Conservation (phyloP, 805 yeast genomes). For the Candida pini region DNA sequence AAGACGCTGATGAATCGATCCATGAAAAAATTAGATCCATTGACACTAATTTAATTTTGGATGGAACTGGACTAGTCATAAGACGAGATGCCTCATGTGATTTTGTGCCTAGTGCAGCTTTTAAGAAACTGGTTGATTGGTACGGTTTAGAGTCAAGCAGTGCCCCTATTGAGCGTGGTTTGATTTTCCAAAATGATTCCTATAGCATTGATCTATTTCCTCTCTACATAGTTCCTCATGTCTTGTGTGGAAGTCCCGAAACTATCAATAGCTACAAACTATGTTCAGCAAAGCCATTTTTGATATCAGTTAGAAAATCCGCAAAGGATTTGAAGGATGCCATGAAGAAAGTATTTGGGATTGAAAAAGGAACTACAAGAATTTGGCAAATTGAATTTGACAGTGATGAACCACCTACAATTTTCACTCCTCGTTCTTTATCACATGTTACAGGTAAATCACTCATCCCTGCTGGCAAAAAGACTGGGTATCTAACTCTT, state of each 20-base stretch:
- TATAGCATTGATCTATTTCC: slow-evolving; percentile 24
- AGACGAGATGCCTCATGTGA: slow-evolving; percentile 23
- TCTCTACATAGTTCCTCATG: slow-evolving; percentile 22
- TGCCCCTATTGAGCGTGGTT: slow-evolving; percentile 31
- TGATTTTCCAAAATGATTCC: slow-evolving; percentile 23
- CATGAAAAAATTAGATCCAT: slow-evolving; percentile 38
- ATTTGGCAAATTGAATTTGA: slow-evolving; percentile 22
- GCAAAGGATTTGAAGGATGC: slow-evolving; percentile 22
- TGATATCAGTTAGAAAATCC: slow-evolving; percentile 31
- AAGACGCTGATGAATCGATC: slow-evolving; percentile 25
- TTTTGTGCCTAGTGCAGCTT: slow-evolving; percentile 39
- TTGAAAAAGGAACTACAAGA: slow-evolving; percentile 13
- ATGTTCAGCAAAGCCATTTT: slow-evolving; percentile 31
- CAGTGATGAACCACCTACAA: slow-evolving; percentile 9
- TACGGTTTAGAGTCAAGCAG: slow-evolving; percentile 44
- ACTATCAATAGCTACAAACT: slow-evolving; percentile 23
- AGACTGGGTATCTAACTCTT: slow-evolving; percentile 10
- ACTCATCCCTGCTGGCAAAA: slow-evolving; percentile 20
- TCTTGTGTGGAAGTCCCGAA: slow-evolving; percentile 19
- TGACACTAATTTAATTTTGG: slow-evolving; percentile 39
- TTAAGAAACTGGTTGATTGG: slow-evolving; percentile 42
- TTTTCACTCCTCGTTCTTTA: slow-evolving; percentile 14
- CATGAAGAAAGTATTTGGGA: slow-evolving; percentile 17
- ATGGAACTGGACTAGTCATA: slow-evolving; percentile 36
- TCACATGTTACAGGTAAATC: slow-evolving; percentile 12